A percentile compares a stretch with the other conserved stretches of the same genome.
Conservation (phyloP, 352 stramenopile species). For the Pythium volutum region DNA sequence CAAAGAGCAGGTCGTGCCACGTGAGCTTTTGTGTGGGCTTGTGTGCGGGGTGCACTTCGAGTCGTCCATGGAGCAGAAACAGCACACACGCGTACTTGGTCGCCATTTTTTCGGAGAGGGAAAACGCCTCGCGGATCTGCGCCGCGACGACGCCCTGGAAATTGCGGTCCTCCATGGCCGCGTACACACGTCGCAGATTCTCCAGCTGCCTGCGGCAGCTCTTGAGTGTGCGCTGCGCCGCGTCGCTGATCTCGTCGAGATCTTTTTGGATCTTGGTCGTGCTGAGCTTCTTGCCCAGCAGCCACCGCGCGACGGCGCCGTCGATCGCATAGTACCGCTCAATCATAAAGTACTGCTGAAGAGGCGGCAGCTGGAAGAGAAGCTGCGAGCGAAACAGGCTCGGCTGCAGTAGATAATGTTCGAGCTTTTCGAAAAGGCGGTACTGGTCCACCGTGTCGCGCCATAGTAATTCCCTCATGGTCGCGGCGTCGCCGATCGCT, state of each 20-base stretch:
- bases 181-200: conserved; percentile 76
- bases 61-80: conserved; percentile 70
- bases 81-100: conserved; percentile 79
- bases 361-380: conserved; percentile 76
- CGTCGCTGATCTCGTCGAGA: conserved; percentile 79
- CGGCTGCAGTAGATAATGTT: conserved; percentile 80
- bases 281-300: conserved; percentile 74
- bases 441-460: conserved; percentile 83
- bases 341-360: conserved; percentile 79
- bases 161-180: conserved; percentile 71
- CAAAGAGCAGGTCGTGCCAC: conserved; percentile 69
- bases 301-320: conserved; percentile 59
- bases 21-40: conserved; percentile 51
- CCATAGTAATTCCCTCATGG: conserved; percentile 71
- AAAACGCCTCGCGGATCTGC: conserved; percentile 54
- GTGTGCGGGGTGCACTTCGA: conserved; percentile 73
- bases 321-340: conserved; percentile 81
- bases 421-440: conserved; percentile 77
- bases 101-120: conserved; percentile 68
- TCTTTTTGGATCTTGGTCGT: conserved; percentile 82
- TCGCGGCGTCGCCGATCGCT: conserved; percentile 45
- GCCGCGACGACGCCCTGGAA: conserved; percentile 58
- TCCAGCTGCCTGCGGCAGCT: conserved; percentile 74
- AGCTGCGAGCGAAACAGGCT: conserved; percentile 76
- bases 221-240: conserved; percentile 62